phyloP scores from a whole-genome alignment of 1,284 basidiomycete species.

The Termitomyces sp. region DNA sequence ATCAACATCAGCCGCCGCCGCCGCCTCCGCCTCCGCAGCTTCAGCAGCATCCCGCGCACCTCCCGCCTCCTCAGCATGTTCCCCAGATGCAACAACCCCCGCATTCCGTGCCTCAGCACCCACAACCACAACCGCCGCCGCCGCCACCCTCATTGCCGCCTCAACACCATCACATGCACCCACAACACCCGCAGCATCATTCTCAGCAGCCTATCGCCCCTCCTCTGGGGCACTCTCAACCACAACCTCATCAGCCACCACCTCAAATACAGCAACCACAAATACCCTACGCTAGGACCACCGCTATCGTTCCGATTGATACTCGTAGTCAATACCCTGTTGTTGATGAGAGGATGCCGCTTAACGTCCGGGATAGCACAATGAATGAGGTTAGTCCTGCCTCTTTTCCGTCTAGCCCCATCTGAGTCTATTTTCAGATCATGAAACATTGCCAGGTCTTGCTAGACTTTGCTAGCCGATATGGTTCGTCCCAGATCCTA shows the following conservation, averaged over 20 bases:
- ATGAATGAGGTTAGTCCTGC: constrained; percentile 34
- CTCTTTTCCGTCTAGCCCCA: constrained; percentile 10
- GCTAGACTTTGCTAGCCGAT: constrained; percentile 59
- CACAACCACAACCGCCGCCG: constrained; percentile 10
- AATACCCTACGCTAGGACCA: constrained; percentile 29
- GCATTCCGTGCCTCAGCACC: constrained; percentile 18
- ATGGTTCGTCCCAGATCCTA: constrained; percentile 38
- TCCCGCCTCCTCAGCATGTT: constrained; percentile 21
- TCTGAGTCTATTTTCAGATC: constrained; percentile 38
- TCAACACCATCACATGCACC: constrained; percentile 17
- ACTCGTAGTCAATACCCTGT: constrained; percentile 23
- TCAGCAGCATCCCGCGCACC: constrained; percentile 22
- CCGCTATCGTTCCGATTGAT: constrained; percentile 36
- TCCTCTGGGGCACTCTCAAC: constrained; percentile 17
- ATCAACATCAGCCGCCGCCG: too few relatives aligned
- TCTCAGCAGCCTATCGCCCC: constrained; percentile 17
- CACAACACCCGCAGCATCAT: constrained; percentile 17
- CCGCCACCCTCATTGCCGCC: constrained; percentile 8
- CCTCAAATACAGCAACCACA: constrained; percentile 19
- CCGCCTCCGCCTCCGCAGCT: constrained; percentile 20
- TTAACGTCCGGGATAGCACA: constrained; percentile 30
- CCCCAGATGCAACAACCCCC: constrained; percentile 18
- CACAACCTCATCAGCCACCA: constrained; percentile 17
- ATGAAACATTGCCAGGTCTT: constrained; percentile 53
- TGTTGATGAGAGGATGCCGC: constrained; percentile 24